Base-by-base conservation (phyloP, 768 basidiomycete species). In the Saitozyma podzolica region DNA sequence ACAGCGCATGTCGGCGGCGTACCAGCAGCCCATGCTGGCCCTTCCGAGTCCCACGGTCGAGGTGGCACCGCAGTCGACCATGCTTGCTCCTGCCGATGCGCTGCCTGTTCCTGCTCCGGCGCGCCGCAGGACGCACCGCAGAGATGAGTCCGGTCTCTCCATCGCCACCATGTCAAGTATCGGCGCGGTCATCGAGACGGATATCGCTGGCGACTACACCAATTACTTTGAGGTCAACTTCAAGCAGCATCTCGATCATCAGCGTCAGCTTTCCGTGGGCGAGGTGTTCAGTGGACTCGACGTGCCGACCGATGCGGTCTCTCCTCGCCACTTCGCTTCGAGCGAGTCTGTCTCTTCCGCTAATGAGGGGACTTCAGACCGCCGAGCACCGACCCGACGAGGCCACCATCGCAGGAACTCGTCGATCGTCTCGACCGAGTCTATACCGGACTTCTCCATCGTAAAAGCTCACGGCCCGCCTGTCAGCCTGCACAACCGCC, bases 161-260 rank as follows among this genome's bases (percentile, higher is more conserved):
- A 73, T 77, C 56, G 73, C 72, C 16, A 74, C 73, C 40, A 75
- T 79, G 70, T 76, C 74, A 2, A 73, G 70, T 20, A 62, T 79
- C 7, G 78, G 78, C 2, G 62, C 56, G 2, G 69, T 77, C n/a
- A 72, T 79, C 53, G 69, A 70, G 20, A 75, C 71, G 4, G 59
- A 54, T 29, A 75, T 68, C 40, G 74, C 71, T 4, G 65, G 75
- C 9, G 65, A 77, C 19, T 75, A 70, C 56, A 71, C 71, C 52
- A 77, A 76, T 41, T 70, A 75, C 58, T 79, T 77, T 58, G 78
- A 79, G 16, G 66, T 64, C 49, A 67, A 77, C 51, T 77, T 79
- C 48, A 56, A 61, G 10, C 53, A 64, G n/a, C 52, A 64, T 45
- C 51, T 69, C 40, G 47, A 42, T 29, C 56, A 50, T 45, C 65